Percentiles rank a stretch among this genome's conserved stretches.
These are phyloP conservation scores for Beauveria sp. DNA, from an alignment of 2,329 filamentous ascomycete species.

Conservation along the genomic window DNA sequence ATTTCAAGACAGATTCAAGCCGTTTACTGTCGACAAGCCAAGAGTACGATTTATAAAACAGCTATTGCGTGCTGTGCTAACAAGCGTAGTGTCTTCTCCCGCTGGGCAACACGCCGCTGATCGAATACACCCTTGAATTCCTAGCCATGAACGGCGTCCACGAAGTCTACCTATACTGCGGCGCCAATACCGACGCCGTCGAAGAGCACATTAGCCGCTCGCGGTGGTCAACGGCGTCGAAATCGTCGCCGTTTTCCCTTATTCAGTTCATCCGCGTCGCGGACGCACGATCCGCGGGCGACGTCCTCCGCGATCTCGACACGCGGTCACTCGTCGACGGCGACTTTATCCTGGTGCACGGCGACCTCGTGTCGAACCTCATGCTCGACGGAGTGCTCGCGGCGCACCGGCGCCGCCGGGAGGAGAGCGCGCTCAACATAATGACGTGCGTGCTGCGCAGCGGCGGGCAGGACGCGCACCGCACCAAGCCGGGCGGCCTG, in stretches of 20 bases:
- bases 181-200: constrained; percentile 77
- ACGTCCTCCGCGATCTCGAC: constrained; percentile 91
- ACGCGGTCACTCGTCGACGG: constrained; percentile 75
- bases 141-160: constrained; percentile 92
- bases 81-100: constrained; percentile 72
- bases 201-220: constrained; percentile 80
- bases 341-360: constrained; percentile 89
- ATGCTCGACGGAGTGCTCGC: constrained; percentile 72
- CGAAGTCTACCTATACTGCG: constrained; percentile 87
- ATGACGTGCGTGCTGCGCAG: constrained; percentile 93
- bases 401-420: constrained; percentile 71
- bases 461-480: constrained; percentile 60
- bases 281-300: constrained; percentile 78
- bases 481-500: constrained; percentile 67
- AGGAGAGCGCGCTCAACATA: constrained; percentile 85
- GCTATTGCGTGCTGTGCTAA: constrained; percentile 13
- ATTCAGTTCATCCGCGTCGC: constrained; percentile 79
- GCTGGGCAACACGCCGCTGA: constrained; percentile 85
- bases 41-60: constrained; percentile 47
- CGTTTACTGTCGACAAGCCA: constrained; percentile 82
- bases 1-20: constrained; percentile 85
- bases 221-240: constrained; percentile 54
- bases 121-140: constrained; percentile 97
- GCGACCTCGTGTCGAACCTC: constrained; percentile 85
- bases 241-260: constrained; percentile 60